These are phyloP conservation scores for Achaetomium macrosporum DNA, from an alignment of 2,329 filamentous ascomycete species.

Conservation along the genomic window DNA sequence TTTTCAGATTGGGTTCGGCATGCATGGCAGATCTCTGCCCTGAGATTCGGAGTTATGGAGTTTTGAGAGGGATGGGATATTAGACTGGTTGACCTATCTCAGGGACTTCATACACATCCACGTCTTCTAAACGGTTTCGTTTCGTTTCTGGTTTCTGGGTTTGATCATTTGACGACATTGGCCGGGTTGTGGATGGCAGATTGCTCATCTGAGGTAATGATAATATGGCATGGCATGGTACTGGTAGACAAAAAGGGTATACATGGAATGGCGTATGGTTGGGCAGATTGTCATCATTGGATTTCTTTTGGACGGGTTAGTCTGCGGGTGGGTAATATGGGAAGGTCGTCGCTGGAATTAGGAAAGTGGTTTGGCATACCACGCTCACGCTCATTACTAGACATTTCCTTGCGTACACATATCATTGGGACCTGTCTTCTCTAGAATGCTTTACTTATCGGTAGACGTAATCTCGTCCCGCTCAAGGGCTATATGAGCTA, in stretches of 20 bases:
- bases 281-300: background rate
- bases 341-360: background rate
- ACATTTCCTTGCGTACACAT: slow-evolving; percentile 8
- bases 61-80: background rate
- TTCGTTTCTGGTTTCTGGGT: background rate
- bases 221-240: background rate
- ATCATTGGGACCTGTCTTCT: background rate
- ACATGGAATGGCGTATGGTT: slow-evolving; percentile 3
- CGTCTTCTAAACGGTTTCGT: no score
- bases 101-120: no score
- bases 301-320: background rate
- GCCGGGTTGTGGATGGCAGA: background rate
- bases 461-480: no score
- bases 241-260: background rate
- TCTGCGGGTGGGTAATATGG: background rate
- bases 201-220: background rate
- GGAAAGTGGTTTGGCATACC: background rate
- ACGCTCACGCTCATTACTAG: slow-evolving; percentile 5
- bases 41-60: background rate
- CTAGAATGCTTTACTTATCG: no score
- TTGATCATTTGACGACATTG: no score
- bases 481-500: no score
- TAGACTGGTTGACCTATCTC: background rate
- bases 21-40: background rate
- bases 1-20: background rate